Conservation (phyloP, 495 filamentous ascomycete genomes). For the Neurospora sp. region DNA sequence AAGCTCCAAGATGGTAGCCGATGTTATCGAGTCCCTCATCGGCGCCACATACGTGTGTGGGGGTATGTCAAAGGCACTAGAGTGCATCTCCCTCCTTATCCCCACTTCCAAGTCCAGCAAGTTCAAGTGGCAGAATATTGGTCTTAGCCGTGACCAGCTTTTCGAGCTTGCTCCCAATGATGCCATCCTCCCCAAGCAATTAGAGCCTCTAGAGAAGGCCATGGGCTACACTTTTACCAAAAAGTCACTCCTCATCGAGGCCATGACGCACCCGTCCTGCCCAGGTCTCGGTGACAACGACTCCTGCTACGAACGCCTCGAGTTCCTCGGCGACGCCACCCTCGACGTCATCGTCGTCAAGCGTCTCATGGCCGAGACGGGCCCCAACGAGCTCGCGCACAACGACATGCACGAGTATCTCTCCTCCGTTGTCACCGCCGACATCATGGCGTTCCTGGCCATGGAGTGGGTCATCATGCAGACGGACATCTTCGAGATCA, state of each 20-base stretch:
- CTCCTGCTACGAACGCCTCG: constrained; percentile 72
- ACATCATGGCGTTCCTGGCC: constrained; percentile 80
- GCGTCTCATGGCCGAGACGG: constrained; percentile 21
- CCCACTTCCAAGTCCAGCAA: constrained; percentile 31
- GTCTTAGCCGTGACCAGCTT: constrained; percentile 21
- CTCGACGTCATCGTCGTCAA: constrained; percentile 68
- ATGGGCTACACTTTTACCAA: constrained; percentile 65
- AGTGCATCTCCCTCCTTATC: constrained; percentile 55
- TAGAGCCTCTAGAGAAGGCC: constrained; percentile 42
- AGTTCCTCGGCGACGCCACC: constrained; percentile 83
- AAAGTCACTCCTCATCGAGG: constrained; percentile 64
- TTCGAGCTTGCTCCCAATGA: constrained; percentile 18
- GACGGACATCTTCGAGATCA: constrained; percentile 18
- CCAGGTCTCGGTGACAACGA: constrained; percentile 26
- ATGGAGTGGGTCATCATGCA: constrained; percentile 42
- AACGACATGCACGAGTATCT: constrained; percentile 64
- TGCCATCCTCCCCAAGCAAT: constrained; percentile 16
- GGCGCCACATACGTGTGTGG: constrained; percentile 69
- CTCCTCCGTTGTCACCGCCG: constrained; percentile 69
- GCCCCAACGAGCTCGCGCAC: constrained; percentile 41
- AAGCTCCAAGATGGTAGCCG: constrained; percentile 75
- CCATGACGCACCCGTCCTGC: constrained; percentile 75
- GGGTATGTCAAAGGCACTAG: constrained; percentile 51
- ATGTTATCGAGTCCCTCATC: constrained; percentile 78
- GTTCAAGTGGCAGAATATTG: constrained; percentile 42